phyloP scores from a whole-genome alignment of 2,329 filamentous ascomycete species.

The Pseudogymnoascus sp. region DNA sequence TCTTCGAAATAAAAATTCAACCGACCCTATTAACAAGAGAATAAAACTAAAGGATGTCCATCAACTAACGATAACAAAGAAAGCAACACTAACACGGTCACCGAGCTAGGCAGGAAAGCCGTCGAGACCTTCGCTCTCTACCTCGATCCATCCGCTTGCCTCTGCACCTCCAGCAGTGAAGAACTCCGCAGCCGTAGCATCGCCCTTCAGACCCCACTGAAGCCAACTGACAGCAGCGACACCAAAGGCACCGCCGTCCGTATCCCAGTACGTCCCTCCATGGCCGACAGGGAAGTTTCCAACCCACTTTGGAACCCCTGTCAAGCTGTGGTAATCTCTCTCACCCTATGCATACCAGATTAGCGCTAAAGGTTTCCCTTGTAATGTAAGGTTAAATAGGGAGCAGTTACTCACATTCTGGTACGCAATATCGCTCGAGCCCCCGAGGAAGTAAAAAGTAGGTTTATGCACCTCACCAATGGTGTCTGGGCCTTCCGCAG shows the following conservation, averaged over 20 bases:
- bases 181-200: not conserved
- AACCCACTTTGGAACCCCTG: conserved; percentile 17
- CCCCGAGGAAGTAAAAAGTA: conserved; percentile 11
- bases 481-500: not conserved
- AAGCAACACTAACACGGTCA: not conserved
- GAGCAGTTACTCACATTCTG: conserved; percentile 6
- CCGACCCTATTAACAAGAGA: too few relatives aligned
- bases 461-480: not conserved
- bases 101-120: not conserved
- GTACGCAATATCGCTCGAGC: conserved; percentile 18
- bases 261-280: conserved; percentile 17
- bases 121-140: not conserved
- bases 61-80: too few relatives aligned
- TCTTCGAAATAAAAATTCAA: too few relatives aligned
- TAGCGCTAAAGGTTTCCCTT: not conserved
- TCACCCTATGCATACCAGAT: not conserved
- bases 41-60: too few relatives aligned
- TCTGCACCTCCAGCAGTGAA: not conserved
- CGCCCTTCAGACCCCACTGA: conserved; percentile 1
- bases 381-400: not conserved
- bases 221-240: conserved; percentile 12
- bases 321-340: not conserved
- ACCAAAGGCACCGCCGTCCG: conserved; percentile 17
- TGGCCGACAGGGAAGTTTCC: conserved; percentile 19
- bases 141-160: not conserved